Conservation (phyloP, 768 basidiomycete genomes). For the Grammothele lineata region DNA sequence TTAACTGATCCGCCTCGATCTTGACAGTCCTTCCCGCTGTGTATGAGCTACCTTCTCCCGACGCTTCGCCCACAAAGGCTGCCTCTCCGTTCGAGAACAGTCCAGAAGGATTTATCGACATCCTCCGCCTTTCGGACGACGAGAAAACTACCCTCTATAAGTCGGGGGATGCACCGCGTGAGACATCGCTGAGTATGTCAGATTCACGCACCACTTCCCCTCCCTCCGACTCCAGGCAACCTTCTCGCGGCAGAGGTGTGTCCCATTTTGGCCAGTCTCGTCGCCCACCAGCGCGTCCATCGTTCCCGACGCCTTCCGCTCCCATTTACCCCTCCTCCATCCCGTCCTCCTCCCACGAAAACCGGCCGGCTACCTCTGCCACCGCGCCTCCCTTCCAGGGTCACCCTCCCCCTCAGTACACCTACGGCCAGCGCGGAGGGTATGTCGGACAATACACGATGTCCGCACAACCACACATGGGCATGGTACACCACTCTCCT, state of each 20-base stretch:
- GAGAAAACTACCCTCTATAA: conserved; percentile 9
- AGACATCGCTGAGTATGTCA: conserved; percentile 19
- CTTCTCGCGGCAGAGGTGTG: conserved; percentile 17
- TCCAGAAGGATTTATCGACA: conserved; percentile 19
- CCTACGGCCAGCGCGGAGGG: conserved; percentile 27
- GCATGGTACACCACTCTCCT: conserved; percentile 19
- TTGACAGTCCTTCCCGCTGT: conserved; percentile 9
- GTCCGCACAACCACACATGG: conserved; percentile 31
- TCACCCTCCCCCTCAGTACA: conserved; percentile 15
- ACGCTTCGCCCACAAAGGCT: conserved; percentile 9
- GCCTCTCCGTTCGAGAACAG: conserved; percentile 20
- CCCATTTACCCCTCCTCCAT: conserved; percentile 9
- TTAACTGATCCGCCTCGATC: neutral
- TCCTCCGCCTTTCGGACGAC: conserved; percentile 1
- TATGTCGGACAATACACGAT: conserved; percentile 46
- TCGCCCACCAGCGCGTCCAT: conserved; percentile 15
- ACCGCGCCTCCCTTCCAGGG: conserved; percentile 23
- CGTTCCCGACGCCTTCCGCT: conserved; percentile 17
- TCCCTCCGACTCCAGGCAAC: conserved; percentile 16
- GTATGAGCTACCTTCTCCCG: conserved; percentile 17
- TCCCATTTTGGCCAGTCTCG: conserved; percentile 17
- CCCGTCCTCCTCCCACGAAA: conserved; percentile 19
- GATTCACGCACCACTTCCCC: conserved; percentile 17
- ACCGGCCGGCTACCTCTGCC: conserved; percentile 21
- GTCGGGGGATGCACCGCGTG: conserved; percentile 16